Evolutionary conservation across 768 basidiomycete genomes (phyloP).

Genomic region (Rhizopogon vesiculosus): DNA sequence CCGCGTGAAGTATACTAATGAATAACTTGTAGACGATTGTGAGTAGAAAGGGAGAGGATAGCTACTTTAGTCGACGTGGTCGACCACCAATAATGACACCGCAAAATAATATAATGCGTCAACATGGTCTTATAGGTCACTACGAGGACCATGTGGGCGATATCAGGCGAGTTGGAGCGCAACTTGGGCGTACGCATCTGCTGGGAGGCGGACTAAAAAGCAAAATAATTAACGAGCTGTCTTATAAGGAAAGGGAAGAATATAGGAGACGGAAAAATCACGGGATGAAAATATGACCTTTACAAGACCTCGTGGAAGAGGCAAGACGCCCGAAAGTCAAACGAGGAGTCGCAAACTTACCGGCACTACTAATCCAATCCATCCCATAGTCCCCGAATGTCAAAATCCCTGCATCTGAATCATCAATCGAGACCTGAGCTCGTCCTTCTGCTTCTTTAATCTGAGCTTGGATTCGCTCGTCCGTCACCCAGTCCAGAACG

Average conservation of each 20-base stretch:
- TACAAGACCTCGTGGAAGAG: not conserved
- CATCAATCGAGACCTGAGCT: slow-evolving; percentile 54
- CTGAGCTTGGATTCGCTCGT: slow-evolving; percentile 51
- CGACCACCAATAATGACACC: not conserved
- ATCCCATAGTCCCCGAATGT: slow-evolving; percentile 82
- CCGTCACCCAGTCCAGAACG: slow-evolving; percentile 73
- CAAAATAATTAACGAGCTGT: not conserved
- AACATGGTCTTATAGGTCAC: slow-evolving; percentile 93
- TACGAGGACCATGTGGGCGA: slow-evolving; percentile 68
- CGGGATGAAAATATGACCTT: not conserved
- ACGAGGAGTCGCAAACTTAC: slow-evolving; percentile 36
- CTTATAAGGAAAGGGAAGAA: not conserved
- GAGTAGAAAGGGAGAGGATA: no score
- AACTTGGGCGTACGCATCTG: slow-evolving; percentile 91
- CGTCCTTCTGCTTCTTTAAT: slow-evolving; percentile 54
- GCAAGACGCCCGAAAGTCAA: not conserved
- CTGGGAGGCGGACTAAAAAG: slow-evolving; percentile 43
- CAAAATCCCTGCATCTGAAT: slow-evolving; percentile 82
- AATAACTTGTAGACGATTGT: no score
- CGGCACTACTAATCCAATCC: slow-evolving; percentile 77
- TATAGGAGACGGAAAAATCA: not conserved
- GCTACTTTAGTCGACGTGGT: not conserved
- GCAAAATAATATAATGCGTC: slow-evolving; percentile 41
- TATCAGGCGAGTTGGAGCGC: slow-evolving; percentile 91
- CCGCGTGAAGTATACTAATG: no score